Conservation (phyloP, 805 yeast species). For the Starmerella vitae region DNA sequence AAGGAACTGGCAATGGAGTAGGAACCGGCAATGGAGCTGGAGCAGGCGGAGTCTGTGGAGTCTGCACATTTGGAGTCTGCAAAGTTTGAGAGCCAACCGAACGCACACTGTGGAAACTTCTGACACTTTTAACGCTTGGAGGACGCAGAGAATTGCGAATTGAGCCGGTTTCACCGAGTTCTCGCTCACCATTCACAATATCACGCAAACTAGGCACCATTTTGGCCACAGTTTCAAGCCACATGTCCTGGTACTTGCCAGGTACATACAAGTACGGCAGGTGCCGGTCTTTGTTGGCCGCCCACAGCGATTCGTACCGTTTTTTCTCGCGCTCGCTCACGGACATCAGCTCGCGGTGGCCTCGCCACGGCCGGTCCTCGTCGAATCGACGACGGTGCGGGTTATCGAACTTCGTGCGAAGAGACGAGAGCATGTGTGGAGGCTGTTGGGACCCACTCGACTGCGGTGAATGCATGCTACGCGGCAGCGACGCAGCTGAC, state of each 20-base stretch:
- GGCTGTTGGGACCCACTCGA: constrained; percentile 1
- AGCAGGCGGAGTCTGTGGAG: neutral
- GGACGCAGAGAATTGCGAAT: neutral
- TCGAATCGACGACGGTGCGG: constrained; percentile 42
- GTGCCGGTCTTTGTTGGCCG: constrained; percentile 56
- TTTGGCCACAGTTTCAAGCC: constrained; percentile 8
- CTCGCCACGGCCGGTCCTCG: constrained; percentile 90
- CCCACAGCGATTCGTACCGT: constrained; percentile 91
- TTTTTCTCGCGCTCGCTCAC: constrained; percentile 52
- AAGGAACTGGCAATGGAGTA: neutral
- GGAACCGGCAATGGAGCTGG: neutral
- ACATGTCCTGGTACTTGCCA: constrained; percentile 6
- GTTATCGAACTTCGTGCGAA: constrained; percentile 26
- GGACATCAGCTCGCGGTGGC: constrained; percentile 46
- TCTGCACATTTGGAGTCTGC: neutral
- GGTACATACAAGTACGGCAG: constrained; percentile 14
- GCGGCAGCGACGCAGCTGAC: too few relatives aligned
- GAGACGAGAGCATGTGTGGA: constrained; percentile 15
- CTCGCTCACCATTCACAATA: neutral
- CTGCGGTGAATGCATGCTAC: too few relatives aligned
- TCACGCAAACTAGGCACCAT: constrained; percentile 1
- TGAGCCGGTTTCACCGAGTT: neutral
- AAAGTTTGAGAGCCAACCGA: too few relatives aligned
- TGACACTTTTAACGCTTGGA: constrained; percentile 1
- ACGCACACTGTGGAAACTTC: neutral